phyloP scores from a whole-genome alignment of 768 basidiomycete genomes.

The Mycena rebaudengoi region DNA sequence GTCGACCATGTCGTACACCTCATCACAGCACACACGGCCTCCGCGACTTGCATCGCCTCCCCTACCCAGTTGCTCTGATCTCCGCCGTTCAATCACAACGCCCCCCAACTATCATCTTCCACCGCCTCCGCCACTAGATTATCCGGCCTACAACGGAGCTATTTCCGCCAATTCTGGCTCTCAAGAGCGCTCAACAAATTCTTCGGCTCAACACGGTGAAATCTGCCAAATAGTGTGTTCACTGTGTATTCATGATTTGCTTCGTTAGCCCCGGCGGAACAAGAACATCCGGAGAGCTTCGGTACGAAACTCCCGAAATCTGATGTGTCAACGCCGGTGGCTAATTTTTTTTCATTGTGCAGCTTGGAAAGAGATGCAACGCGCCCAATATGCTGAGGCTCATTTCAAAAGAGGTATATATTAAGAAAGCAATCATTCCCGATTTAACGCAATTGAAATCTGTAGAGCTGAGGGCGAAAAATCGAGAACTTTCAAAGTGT shows the following conservation, averaged over 20 bases:
- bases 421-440: background rate
- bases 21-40: background rate
- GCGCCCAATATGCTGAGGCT: slow-evolving; percentile 28
- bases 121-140: slow-evolving; percentile 1
- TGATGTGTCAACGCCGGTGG: background rate
- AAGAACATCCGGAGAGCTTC: slow-evolving; percentile 23
- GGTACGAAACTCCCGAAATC: background rate
- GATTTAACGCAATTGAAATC: background rate
- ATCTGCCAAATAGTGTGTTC: too few species aligned
- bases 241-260: background rate
- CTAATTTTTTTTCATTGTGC: too few species aligned
- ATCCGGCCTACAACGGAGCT: background rate
- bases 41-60: background rate
- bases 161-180: background rate
- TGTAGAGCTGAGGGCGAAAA: slow-evolving; percentile 24
- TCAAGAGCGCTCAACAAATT: too few species aligned
- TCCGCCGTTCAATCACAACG: slow-evolving; percentile 6
- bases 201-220: too few species aligned
- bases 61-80: background rate
- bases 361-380: slow-evolving; percentile 31
- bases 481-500: slow-evolving; percentile 28
- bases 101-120: too few species aligned
- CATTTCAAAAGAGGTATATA: slow-evolving; percentile 27
- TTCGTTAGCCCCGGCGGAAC: slow-evolving; percentile 19
- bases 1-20: background rate